Evolutionary conservation across 768 basidiomycete species (phyloP).

Genomic region (Boletus sp.): DNA sequence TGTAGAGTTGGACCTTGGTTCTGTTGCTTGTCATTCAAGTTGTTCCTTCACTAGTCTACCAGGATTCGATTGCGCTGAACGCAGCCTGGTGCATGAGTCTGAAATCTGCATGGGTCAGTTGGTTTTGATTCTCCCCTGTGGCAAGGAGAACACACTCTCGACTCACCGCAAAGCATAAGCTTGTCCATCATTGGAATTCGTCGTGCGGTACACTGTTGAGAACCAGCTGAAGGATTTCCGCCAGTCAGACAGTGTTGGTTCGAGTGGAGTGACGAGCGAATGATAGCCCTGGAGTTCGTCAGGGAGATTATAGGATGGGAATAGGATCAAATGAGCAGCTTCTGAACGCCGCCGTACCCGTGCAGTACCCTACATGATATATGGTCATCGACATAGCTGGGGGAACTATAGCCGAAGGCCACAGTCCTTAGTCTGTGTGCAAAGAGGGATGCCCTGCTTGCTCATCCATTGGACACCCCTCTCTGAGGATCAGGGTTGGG

Average conservation of each 20-base stretch:
- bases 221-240: constrained; percentile 80
- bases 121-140: background rate
- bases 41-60: too few species aligned
- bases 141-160: constrained; percentile 58
- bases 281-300: constrained; percentile 92
- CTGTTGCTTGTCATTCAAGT: too few species aligned
- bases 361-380: too few species aligned
- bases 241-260: constrained; percentile 54
- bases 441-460: too few species aligned
- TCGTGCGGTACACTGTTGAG: constrained; percentile 82
- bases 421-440: too few species aligned
- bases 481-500: too few species aligned
- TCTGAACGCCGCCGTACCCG: constrained; percentile 53
- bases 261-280: constrained; percentile 78
- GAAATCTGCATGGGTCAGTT: constrained; percentile 55
- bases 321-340: constrained; percentile 35
- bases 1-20: too few species aligned
- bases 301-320: constrained; percentile 62
- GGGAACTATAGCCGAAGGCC: too few species aligned
- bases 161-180: constrained; percentile 79
- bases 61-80: constrained; percentile 78
- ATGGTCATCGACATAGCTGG: too few species aligned
- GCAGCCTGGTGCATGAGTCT: constrained; percentile 80
- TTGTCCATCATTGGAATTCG: constrained; percentile 70
- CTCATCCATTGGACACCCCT: too few species aligned